Conservation (phyloP, 257 asterid genomes). For the Nicotiana tomentosiformis region DNA sequence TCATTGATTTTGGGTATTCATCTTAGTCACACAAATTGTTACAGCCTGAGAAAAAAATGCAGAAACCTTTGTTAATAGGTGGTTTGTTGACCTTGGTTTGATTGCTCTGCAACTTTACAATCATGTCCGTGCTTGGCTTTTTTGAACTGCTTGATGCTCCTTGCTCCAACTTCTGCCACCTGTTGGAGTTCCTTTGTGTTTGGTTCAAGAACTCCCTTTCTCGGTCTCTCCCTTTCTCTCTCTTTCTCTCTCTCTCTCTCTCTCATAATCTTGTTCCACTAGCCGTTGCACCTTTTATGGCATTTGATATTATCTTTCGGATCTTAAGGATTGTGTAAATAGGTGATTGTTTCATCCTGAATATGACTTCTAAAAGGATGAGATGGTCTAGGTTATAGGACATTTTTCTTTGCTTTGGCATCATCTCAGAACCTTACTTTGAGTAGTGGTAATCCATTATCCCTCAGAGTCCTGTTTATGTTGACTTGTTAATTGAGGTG, state of each 20-base stretch:
- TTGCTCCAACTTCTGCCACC: background rate
- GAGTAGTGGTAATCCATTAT: background rate
- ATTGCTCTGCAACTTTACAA: background rate
- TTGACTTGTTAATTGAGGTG: background rate
- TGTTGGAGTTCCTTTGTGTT: background rate
- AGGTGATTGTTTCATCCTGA: constrained; percentile 1
- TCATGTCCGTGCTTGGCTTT: background rate
- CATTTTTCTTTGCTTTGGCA: background rate
- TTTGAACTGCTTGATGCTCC: background rate
- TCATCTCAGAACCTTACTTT: background rate
- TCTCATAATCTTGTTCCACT: background rate
- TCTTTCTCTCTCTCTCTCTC: background rate
- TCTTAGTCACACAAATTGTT: background rate
- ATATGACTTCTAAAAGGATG: background rate
- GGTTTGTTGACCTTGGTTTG: background rate
- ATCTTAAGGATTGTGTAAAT: background rate
- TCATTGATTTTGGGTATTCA: background rate
- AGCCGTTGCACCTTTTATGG: background rate
- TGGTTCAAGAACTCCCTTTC: background rate
- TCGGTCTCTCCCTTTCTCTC: background rate
- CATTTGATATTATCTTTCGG: background rate
- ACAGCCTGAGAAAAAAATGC: background rate
- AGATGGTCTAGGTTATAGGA: background rate
- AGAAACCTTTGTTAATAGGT: background rate
- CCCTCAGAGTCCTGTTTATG: background rate